Evolutionary conservation across 768 basidiomycete species (phyloP).

Genomic region (Inosperma sp.): DNA sequence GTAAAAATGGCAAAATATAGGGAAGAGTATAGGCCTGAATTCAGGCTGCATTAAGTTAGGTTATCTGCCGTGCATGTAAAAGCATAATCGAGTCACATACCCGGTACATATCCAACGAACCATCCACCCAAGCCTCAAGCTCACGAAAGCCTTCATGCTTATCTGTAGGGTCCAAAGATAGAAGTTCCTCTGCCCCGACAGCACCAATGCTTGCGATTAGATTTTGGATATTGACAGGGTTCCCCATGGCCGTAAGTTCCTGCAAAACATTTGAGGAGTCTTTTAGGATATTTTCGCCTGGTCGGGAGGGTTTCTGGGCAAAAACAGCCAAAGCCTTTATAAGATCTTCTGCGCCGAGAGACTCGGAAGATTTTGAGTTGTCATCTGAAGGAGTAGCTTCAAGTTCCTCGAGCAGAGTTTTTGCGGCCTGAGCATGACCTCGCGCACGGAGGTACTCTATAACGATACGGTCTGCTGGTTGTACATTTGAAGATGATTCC

Average conservation of each 20-base stretch:
- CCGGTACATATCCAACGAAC: slow-evolving; percentile 87
- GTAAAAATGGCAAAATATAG: slow-evolving; percentile 97
- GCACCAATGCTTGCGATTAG: slow-evolving; percentile 73
- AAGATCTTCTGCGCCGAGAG: slow-evolving; percentile 46
- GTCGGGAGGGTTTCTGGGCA: slow-evolving; percentile 60
- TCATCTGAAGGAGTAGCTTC: slow-evolving; percentile 42
- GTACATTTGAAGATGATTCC: slow-evolving; percentile 31
- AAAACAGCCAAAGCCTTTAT: slow-evolving; percentile 58
- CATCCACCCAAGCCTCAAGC: slow-evolving; percentile 84
- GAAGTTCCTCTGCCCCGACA: slow-evolving; percentile 76
- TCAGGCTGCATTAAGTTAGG: slow-evolving; percentile 59
- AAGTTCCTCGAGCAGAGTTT: slow-evolving; percentile 42
- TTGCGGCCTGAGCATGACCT: slow-evolving; percentile 46
- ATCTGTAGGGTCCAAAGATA: slow-evolving; percentile 78
- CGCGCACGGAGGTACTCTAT: slow-evolving; percentile 48
- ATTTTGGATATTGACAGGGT: slow-evolving; percentile 67
- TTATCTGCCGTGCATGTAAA: background rate
- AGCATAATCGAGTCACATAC: slow-evolving; percentile 38
- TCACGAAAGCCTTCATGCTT: slow-evolving; percentile 83
- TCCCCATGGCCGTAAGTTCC: slow-evolving; percentile 65
- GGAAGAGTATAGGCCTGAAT: slow-evolving; percentile 88
- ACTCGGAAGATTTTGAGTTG: slow-evolving; percentile 40
- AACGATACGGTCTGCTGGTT: slow-evolving; percentile 40
- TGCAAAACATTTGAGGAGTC: slow-evolving; percentile 62
- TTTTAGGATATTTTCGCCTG: slow-evolving; percentile 68